These are phyloP conservation scores for Tetrapisispora iriomotensis DNA, from an alignment of 805 yeast species.

Conservation along the genomic window DNA sequence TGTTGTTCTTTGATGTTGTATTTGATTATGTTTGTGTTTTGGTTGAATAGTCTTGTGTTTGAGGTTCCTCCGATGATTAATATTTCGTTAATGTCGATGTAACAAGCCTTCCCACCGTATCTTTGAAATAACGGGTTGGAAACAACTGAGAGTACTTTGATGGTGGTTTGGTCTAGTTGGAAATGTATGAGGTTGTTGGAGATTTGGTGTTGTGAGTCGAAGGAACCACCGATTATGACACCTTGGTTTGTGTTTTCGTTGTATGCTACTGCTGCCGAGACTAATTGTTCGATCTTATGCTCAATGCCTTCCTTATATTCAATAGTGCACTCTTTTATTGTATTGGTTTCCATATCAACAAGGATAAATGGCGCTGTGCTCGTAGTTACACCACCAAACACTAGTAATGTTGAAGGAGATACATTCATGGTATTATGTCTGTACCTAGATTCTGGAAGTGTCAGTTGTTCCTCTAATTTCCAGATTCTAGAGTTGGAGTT, in stretches of 20 bases:
- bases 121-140: constrained; percentile 32
- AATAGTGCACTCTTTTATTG: constrained; percentile 8
- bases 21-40: constrained; percentile 31
- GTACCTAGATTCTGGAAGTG: constrained; percentile 38
- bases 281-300: constrained; percentile 16
- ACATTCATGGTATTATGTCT: constrained; percentile 39
- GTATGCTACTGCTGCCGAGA: constrained; percentile 17
- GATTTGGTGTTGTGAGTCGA: constrained; percentile 15
- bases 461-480: constrained; percentile 24
- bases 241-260: constrained; percentile 8
- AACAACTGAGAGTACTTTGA: constrained; percentile 14
- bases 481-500: constrained; percentile 26
- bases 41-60: constrained; percentile 27
- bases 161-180: constrained; percentile 11
- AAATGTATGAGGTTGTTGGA: constrained; percentile 30
- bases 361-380: constrained; percentile 13
- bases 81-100: constrained; percentile 28
- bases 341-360: constrained; percentile 10
- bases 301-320: neutral
- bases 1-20: constrained; percentile 18
- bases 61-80: constrained; percentile 53
- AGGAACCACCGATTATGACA: constrained; percentile 18
- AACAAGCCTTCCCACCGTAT: constrained; percentile 38
- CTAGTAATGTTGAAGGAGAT: constrained; percentile 27
- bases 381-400: constrained; percentile 42